Base-by-base conservation (phyloP, 352 stramenopile genomes). In the Pythium biforme region DNA sequence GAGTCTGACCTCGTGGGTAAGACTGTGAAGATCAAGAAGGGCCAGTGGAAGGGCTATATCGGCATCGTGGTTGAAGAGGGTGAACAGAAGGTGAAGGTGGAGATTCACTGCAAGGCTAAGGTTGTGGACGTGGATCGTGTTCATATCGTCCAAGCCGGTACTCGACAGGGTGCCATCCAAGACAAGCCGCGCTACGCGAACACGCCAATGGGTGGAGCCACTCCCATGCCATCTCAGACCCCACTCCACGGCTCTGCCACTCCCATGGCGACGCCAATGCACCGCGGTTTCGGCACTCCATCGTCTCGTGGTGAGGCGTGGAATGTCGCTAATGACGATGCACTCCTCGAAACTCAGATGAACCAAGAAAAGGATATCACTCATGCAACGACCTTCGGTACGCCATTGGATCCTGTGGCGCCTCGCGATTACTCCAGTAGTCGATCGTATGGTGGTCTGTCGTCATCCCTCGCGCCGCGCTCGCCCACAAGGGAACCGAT, bases 1-100 rank as follows among this genome's bases (percentile, higher is more conserved):
- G 83, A 95, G 62, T 94, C 86, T 1, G 87, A 94, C 33, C 62
- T 96, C 19, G 77, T 96, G 4, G 88, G 89, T 8, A 91, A 96
- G 68, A 96, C 88, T 5, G 88, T 97, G 22, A 95, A 95, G 74
- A 90, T 97, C 68, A 96, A 94, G 65, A 93, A 94, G 60, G 89
- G 89, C 1, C 86, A 89, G 45, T 96, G 88, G 86, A 97, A 97
- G 81, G 88, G 88, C 31, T 97, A 97, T 74, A 96, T 96, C 59
- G 89, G 89, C 66, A 97, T 97, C 59, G 84, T 96, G 39, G 86
- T 96, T 26, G 87, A 94, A 66, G 87, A 94, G 75, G 87, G 69
- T 54, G 89, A 96, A 26, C 81, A 88, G 59, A 97, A 94, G 69
- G 88, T 95, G 64, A 97, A 97, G 70, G 89, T 97, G 31, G 89